Conservation (phyloP, 805 yeast genomes). For the Ogataea angusta region DNA sequence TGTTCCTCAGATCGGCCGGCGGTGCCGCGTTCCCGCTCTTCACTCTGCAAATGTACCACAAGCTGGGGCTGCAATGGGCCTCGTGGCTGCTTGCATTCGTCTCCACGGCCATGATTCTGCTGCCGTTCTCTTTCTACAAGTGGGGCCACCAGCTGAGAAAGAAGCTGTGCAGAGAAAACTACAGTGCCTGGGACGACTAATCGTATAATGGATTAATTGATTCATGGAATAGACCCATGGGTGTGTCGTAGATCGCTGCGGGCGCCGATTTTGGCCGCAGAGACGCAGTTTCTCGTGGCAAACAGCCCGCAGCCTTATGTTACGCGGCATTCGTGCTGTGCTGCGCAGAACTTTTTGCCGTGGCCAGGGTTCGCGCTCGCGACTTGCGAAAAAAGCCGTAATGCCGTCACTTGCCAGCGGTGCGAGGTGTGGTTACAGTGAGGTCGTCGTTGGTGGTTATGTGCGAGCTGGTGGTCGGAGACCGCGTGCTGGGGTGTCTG, state of each 20-base stretch:
- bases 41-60: conserved; percentile 76
- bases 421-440: conserved; percentile 13
- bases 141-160: conserved; percentile 64
- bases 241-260: background rate
- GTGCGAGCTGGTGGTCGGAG: background rate
- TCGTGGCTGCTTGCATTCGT: conserved; percentile 75
- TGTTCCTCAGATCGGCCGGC: conserved; percentile 74
- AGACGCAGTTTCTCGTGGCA: background rate
- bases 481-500: too few relatives aligned
- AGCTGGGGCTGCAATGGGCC: conserved; percentile 77
- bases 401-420: conserved; percentile 10
- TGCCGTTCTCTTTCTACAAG: conserved; percentile 69
- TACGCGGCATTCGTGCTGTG: background rate
- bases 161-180: conserved; percentile 65
- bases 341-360: background rate
- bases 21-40: conserved; percentile 86
- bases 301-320: background rate
- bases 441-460: background rate
- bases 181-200: conserved; percentile 33
- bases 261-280: background rate
- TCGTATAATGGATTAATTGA: background rate
- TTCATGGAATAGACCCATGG: conserved; percentile 1
- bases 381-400: conserved; percentile 11
- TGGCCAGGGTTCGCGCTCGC: conserved; percentile 4
- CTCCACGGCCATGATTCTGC: conserved; percentile 68